phyloP scores from a whole-genome alignment of 805 yeast genomes.

The Kuraishia ogatae region DNA sequence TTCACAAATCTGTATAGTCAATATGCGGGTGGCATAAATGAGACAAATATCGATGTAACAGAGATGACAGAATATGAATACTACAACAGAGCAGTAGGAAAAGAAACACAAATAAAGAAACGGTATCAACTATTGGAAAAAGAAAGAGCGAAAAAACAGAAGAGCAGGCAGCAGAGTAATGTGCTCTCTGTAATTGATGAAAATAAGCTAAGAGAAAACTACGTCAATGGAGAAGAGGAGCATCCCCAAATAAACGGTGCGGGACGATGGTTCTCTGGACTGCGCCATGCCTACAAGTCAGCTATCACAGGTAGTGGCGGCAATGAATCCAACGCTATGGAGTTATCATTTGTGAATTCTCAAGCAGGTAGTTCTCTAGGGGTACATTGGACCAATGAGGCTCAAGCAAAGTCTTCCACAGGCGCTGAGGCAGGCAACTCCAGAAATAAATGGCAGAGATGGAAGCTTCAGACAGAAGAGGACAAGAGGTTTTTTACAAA shows the following conservation, averaged over 20 bases:
- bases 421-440: not conserved
- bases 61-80: slow-evolving; percentile 18
- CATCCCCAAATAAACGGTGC: not conserved
- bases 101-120: slow-evolving; percentile 16
- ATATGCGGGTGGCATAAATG: slow-evolving; percentile 4
- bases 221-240: not conserved
- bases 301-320: not conserved
- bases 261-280: not conserved
- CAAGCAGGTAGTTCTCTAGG: not conserved
- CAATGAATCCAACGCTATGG: not conserved
- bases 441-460: not conserved
- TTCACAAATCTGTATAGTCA: slow-evolving; percentile 17
- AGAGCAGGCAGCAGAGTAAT: not conserved
- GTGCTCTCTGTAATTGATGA: not conserved
- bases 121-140: slow-evolving; percentile 1
- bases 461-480: not conserved
- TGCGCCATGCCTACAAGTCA: not conserved
- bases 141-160: slow-evolving; percentile 7
- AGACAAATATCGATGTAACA: not conserved
- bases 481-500: not conserved
- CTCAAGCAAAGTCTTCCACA: not conserved
- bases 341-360: not conserved
- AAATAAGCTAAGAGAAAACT: not conserved
- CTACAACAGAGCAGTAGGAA: slow-evolving; percentile 15
- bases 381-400: not conserved